Evolutionary conservation across 352 stramenopile species (phyloP).

Genomic region (Globisporangium irregulare): DNA sequence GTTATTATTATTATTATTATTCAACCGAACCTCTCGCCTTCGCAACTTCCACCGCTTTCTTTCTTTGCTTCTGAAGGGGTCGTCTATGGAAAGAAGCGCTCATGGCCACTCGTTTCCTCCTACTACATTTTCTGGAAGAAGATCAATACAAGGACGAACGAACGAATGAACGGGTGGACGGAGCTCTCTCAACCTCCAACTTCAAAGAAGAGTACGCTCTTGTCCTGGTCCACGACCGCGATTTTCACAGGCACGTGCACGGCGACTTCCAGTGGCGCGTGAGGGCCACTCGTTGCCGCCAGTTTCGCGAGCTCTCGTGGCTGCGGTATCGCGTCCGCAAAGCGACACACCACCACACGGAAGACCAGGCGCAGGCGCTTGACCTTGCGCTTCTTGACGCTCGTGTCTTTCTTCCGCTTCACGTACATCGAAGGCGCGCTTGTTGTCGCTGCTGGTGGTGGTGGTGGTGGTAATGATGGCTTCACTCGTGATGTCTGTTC

Average conservation of each 20-base stretch:
- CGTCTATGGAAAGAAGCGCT: slow-evolving; percentile 6
- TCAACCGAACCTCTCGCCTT: slow-evolving; percentile 1
- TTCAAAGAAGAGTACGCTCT: slow-evolving; percentile 65
- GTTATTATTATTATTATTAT: slow-evolving; percentile 38
- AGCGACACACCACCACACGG: slow-evolving; percentile 50
- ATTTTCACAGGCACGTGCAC: slow-evolving; percentile 48
- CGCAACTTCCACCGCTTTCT: background rate
- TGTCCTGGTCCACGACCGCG: slow-evolving; percentile 52
- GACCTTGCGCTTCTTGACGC: slow-evolving; percentile 31
- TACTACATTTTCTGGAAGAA: background rate
- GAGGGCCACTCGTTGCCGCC: slow-evolving; percentile 4
- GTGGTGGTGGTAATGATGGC: background rate
- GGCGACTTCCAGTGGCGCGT: slow-evolving; percentile 4
- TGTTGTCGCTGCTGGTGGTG: background rate
- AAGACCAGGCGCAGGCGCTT: slow-evolving; percentile 55
- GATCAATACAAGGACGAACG: background rate
- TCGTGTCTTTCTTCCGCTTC: slow-evolving; percentile 16
- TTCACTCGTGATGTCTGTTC: background rate
- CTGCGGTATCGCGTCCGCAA: slow-evolving; percentile 31
- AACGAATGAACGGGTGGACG: background rate
- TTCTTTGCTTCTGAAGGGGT: background rate
- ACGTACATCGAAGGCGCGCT: background rate
- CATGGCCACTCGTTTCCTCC: slow-evolving; percentile 3
- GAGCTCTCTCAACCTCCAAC: slow-evolving; percentile 23
- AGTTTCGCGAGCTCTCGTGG: slow-evolving; percentile 20